These are phyloP conservation scores for Castanea mollissima DNA, from an alignment of 306 rosid species.

Conservation along the genomic window DNA sequence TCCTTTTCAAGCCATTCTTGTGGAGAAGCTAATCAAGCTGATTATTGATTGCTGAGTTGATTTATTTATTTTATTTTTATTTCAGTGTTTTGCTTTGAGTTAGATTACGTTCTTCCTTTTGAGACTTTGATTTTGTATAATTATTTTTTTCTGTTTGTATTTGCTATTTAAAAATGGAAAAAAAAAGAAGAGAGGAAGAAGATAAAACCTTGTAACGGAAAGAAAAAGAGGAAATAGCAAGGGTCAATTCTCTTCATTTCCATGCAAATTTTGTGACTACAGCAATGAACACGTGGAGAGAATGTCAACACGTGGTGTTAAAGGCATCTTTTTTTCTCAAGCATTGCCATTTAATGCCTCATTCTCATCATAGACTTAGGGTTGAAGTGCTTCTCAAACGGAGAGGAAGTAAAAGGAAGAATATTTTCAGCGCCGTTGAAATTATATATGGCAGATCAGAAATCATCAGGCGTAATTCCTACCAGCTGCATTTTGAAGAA, in stretches of 20 bases:
- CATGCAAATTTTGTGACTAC: background rate
- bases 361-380: background rate
- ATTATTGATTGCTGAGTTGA: background rate
- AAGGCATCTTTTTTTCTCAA: slow-evolving; percentile 9
- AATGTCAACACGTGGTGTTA: slow-evolving; percentile 13
- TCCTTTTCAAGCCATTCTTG: background rate
- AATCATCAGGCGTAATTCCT: background rate
- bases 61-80: background rate
- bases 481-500: slow-evolving; percentile 11
- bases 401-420: background rate
- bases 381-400: background rate
- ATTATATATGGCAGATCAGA: slow-evolving; percentile 16
- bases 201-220: background rate
- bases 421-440: background rate
- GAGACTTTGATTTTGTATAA: background rate
- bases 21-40: background rate
- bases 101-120: background rate
- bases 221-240: background rate
- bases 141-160: background rate
- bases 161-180: background rate
- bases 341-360: slow-evolving; percentile 5
- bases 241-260: background rate
- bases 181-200: background rate
- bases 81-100: background rate
- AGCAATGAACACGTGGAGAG: background rate